These are phyloP conservation scores for Phaeolepiota aurea DNA, from an alignment of 768 basidiomycete species.

Conservation along the genomic window DNA sequence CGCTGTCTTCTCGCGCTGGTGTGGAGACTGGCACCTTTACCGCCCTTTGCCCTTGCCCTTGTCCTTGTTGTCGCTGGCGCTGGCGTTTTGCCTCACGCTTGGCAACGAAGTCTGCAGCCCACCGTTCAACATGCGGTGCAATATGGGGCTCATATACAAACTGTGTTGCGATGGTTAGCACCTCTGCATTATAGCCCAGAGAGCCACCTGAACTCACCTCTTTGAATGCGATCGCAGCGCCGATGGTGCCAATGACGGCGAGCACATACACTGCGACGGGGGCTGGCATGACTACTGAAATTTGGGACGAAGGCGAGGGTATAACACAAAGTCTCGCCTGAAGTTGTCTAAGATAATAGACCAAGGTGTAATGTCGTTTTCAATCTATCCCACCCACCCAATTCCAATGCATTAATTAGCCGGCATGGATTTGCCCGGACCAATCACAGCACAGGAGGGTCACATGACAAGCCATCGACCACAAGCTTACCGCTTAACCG, in stretches of 20 bases:
- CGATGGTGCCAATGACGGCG: constrained; percentile 41
- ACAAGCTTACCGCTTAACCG: no score
- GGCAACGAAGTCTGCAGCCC: constrained; percentile 30
- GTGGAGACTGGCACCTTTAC: constrained; percentile 8
- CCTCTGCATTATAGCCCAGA: no score
- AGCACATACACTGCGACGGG: constrained; percentile 44
- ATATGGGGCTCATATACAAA: constrained; percentile 67
- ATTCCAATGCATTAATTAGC: background rate
- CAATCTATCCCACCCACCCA: background rate
- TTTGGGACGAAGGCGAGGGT: background rate
- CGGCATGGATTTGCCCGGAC: background rate
- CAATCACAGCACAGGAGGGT: background rate
- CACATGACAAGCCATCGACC: no score
- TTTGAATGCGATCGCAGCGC: constrained; percentile 46
- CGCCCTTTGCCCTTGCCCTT: no score
- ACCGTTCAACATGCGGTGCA: constrained; percentile 48
- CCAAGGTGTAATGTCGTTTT: background rate
- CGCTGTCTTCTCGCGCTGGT: constrained; percentile 5
- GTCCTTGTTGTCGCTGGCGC: constrained; percentile 22
- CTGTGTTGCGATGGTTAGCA: no score
- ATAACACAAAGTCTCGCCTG: background rate
- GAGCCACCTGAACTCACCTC: constrained; percentile 37
- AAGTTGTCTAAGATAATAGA: background rate
- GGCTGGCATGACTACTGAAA: constrained; percentile 19
- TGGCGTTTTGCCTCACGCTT: constrained; percentile 19